Conservation (phyloP, 208 protist species). For the Leishmania tropica region DNA sequence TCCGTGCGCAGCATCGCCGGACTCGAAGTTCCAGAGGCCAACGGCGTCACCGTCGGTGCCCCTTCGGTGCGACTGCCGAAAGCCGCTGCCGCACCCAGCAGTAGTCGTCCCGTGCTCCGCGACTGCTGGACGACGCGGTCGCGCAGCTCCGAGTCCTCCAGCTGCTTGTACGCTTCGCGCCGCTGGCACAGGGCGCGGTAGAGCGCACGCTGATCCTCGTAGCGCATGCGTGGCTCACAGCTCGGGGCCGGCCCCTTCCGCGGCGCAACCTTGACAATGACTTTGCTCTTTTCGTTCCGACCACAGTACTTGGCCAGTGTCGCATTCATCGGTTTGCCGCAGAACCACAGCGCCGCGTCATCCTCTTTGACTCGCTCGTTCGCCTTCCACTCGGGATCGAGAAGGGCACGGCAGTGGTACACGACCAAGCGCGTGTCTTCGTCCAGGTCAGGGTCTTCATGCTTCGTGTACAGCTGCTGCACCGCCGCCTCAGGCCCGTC, state of each 20-base stretch:
- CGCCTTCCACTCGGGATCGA: slow-evolving; percentile 67
- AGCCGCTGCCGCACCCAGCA: background rate
- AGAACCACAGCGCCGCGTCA: slow-evolving; percentile 74
- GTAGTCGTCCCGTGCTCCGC: slow-evolving; percentile 43
- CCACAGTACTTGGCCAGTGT: slow-evolving; percentile 56
- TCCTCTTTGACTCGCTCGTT: slow-evolving; percentile 54
- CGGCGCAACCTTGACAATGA: slow-evolving; percentile 77
- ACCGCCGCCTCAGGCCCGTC: slow-evolving; percentile 39
- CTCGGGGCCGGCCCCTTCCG: slow-evolving; percentile 58
- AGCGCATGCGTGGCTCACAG: slow-evolving; percentile 73
- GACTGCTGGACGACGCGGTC: slow-evolving; percentile 67
- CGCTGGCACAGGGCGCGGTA: slow-evolving; percentile 52
- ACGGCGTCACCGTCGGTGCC: background rate
- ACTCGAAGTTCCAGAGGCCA: background rate
- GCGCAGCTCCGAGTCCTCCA: slow-evolving; percentile 81
- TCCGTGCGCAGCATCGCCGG: slow-evolving; percentile 13
- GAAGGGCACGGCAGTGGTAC: slow-evolving; percentile 82
- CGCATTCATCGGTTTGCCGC: slow-evolving; percentile 66
- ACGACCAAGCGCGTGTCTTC: slow-evolving; percentile 73
- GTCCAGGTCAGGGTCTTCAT: slow-evolving; percentile 74
- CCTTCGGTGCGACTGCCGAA: background rate
- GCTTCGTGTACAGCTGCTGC: slow-evolving; percentile 45
- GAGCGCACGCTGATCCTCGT: slow-evolving; percentile 82
- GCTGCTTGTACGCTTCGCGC: slow-evolving; percentile 50
- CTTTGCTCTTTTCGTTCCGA: slow-evolving; percentile 66